phyloP scores from a whole-genome alignment of 768 basidiomycete species.

The Cyathus striatus region DNA sequence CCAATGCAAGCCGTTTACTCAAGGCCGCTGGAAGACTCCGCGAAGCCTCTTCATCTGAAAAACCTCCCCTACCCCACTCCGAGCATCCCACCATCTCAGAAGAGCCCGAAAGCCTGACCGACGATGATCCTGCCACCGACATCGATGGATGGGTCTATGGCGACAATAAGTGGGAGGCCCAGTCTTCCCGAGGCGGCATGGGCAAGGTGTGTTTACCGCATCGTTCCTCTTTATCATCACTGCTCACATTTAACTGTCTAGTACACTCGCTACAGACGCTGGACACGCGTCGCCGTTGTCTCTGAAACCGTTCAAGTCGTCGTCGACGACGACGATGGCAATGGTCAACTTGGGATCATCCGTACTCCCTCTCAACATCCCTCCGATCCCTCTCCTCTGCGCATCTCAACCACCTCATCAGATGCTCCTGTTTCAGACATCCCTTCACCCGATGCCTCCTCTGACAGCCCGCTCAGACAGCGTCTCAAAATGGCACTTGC shows the following conservation, averaged over 20 bases:
- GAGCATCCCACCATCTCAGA: constrained; percentile 22
- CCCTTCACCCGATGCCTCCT: constrained; percentile 3
- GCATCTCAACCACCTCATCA: background rate
- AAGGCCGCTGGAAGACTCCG: constrained; percentile 51
- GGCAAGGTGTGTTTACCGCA: constrained; percentile 70
- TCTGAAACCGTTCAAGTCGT: constrained; percentile 65
- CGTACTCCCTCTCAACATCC: constrained; percentile 1
- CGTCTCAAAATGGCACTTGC: constrained; percentile 20
- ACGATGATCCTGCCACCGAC: constrained; percentile 65
- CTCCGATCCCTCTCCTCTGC: background rate
- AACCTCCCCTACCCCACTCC: constrained; percentile 14
- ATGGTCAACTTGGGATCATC: constrained; percentile 13
- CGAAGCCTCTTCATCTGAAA: constrained; percentile 21
- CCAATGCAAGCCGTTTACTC: constrained; percentile 37
- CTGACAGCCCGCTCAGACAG: constrained; percentile 23
- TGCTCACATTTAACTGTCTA: constrained; percentile 17
- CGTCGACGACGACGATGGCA: constrained; percentile 26
- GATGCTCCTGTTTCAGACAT: background rate
- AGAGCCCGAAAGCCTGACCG: constrained; percentile 25
- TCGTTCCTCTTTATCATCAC: background rate
- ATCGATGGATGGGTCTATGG: constrained; percentile 90
- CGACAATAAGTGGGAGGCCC: constrained; percentile 92
- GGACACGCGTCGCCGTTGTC: constrained; percentile 81
- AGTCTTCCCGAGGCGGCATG: constrained; percentile 72
- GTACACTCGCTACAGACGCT: constrained; percentile 83